phyloP scores from a whole-genome alignment of 495 filamentous ascomycete species.

The Lentithecium fluviatile region DNA sequence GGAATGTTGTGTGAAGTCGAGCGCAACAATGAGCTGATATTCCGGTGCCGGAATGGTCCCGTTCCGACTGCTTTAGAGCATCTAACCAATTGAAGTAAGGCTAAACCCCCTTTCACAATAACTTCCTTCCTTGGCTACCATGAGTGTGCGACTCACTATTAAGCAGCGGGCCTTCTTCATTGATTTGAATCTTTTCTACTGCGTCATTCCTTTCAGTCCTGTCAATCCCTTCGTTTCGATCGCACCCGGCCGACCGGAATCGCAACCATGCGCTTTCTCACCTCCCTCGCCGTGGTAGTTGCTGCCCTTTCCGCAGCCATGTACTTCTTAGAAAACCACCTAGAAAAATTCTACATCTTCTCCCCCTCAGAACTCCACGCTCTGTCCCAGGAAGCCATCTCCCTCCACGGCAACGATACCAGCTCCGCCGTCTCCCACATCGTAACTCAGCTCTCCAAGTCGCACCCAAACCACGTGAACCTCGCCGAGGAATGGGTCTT shows the following conservation, averaged over 20 bases:
- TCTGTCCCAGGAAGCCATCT: conserved; percentile 63
- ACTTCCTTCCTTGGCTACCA: no score
- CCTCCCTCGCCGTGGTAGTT: conserved; percentile 34
- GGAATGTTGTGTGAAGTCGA: no score
- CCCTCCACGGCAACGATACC: conserved; percentile 70
- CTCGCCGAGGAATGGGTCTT: conserved; percentile 66
- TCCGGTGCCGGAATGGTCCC: no score
- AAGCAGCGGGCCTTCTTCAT: no score
- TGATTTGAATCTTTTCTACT: no score
- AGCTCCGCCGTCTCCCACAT: conserved; percentile 65
- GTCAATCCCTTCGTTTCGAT: no score
- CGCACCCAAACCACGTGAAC: conserved; percentile 51
- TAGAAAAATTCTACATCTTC: conserved; percentile 79
- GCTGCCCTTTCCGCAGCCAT: conserved; percentile 59
- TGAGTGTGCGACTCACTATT: no score
- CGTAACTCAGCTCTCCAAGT: conserved; percentile 47
- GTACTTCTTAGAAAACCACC: conserved; percentile 64
- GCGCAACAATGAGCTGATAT: no score
- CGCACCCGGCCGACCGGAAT: background rate
- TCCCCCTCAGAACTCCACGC: conserved; percentile 64
- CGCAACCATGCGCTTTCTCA: conserved; percentile 11
- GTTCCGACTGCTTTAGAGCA: no score
- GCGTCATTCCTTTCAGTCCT: no score
- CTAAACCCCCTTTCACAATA: no score
- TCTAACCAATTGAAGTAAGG: no score